Evolutionary conservation across 805 yeast species (phyloP).

Genomic region (Yamadazyma kitorensis): DNA sequence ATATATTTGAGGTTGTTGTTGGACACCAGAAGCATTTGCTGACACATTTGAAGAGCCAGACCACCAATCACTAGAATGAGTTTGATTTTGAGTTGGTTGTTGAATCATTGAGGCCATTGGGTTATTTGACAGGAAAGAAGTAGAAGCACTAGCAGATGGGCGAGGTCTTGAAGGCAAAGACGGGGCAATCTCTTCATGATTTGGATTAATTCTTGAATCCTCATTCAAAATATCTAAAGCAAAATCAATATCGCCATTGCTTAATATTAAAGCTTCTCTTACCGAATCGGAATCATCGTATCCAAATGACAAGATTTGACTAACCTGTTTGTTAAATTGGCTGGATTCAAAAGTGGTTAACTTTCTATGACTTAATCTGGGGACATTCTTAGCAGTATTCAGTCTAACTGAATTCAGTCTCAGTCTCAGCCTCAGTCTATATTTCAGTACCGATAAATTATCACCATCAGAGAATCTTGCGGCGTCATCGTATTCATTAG

Average conservation of each 20-base stretch:
- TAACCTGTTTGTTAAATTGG: slow-evolving; percentile 49
- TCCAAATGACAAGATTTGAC: slow-evolving; percentile 49
- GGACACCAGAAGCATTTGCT: slow-evolving; percentile 4
- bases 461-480: slow-evolving; percentile 21
- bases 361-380: slow-evolving; percentile 47
- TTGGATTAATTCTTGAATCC: slow-evolving; percentile 32
- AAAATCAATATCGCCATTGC: slow-evolving; percentile 55
- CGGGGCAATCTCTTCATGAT: slow-evolving; percentile 46
- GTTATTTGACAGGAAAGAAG: slow-evolving; percentile 22
- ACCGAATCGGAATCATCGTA: slow-evolving; percentile 53
- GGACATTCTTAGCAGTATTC: slow-evolving; percentile 19
- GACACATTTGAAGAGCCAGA: slow-evolving; percentile 11
- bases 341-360: slow-evolving; percentile 53
- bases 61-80: slow-evolving; percentile 32
- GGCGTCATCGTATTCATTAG: slow-evolving; percentile 33
- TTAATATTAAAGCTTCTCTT: slow-evolving; percentile 59
- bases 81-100: slow-evolving; percentile 4
- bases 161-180: slow-evolving; percentile 40
- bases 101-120: slow-evolving; percentile 21
- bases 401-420: slow-evolving; percentile 20
- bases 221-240: slow-evolving; percentile 59
- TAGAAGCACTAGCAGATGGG: slow-evolving; percentile 13
- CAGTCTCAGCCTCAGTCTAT: slow-evolving; percentile 11
- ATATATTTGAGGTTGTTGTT: slow-evolving; percentile 46
- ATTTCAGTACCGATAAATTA: not conserved